These are phyloP conservation scores for Leccinum incarnatum DNA, from an alignment of 768 basidiomycete genomes.

Conservation along the genomic window DNA sequence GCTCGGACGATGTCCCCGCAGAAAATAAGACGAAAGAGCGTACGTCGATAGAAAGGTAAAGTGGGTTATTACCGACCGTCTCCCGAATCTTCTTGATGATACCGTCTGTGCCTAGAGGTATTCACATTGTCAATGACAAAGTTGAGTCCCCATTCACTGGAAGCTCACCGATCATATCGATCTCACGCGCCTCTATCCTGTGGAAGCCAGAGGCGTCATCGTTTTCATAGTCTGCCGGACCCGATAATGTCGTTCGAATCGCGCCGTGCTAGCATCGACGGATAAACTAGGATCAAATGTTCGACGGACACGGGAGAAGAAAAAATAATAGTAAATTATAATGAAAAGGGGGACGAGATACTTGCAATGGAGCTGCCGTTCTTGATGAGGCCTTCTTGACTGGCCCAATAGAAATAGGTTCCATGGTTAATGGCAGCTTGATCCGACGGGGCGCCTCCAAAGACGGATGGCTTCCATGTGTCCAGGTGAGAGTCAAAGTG, in stretches of 20 bases:
- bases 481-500: conserved; percentile 88
- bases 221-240: conserved; percentile 72
- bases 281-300: conserved; percentile 74
- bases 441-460: conserved; percentile 69
- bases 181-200: conserved; percentile 79
- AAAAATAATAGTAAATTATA: conserved; percentile 13
- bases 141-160: background rate
- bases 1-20: background rate
- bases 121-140: background rate
- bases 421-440: conserved; percentile 83
- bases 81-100: conserved; percentile 80
- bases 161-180: conserved; percentile 68
- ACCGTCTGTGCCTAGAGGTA: conserved; percentile 55
- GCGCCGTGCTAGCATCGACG: conserved; percentile 69
- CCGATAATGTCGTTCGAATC: conserved; percentile 80
- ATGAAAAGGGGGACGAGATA: conserved; percentile 37
- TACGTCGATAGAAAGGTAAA: conserved; percentile 78
- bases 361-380: conserved; percentile 84
- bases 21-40: conserved; percentile 14
- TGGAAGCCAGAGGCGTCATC: conserved; percentile 80
- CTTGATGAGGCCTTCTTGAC: conserved; percentile 74
- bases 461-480: conserved; percentile 74
- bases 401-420: conserved; percentile 89
- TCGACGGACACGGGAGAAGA: conserved; percentile 21
- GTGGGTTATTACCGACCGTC: conserved; percentile 70